Percentiles rank a stretch among this genome's conserved stretches.
Evolutionary conservation across 2,329 filamentous ascomycete species (phyloP).

Genomic region (Camptophora hylomeconis): DNA sequence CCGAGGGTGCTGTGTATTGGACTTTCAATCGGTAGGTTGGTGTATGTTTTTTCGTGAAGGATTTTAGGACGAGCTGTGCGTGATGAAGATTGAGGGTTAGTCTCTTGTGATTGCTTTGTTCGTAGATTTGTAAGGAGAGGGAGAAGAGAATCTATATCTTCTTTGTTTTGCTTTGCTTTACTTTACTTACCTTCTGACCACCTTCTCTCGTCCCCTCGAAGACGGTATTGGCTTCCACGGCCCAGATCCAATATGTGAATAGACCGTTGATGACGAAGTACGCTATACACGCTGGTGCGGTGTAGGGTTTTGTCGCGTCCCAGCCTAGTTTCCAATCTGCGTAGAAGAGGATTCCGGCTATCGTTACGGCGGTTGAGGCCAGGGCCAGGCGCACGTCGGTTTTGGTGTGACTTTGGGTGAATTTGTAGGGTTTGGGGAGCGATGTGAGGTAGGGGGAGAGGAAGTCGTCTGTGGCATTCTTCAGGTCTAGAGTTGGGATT

Average conservation of each 20-base stretch:
- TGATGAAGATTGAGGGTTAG: neutral
- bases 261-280: constrained; percentile 70
- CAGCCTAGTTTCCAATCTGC: constrained; percentile 90
- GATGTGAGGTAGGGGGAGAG: constrained; percentile 86
- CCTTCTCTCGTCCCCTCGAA: constrained; percentile 65
- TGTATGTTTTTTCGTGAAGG: constrained; percentile 62
- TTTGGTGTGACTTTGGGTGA: constrained; percentile 67
- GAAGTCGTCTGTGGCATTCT: constrained; percentile 92
- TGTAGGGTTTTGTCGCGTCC: constrained; percentile 71
- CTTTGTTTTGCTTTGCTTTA: neutral
- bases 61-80: constrained; percentile 56
- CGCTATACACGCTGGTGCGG: constrained; percentile 60
- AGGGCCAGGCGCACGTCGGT: constrained; percentile 71
- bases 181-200: constrained; percentile 42
- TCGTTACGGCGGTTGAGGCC: constrained; percentile 68
- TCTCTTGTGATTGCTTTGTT: neutral
- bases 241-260: constrained; percentile 74
- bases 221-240: constrained; percentile 66
- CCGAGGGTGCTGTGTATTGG: constrained; percentile 26
- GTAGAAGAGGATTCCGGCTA: constrained; percentile 72
- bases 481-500: constrained; percentile 54
- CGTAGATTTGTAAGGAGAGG: too few species aligned
- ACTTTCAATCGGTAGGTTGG: constrained; percentile 69
- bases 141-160: too few species aligned
- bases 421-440: constrained; percentile 48